Conservation (phyloP, 345 rosid genomes). For the Eutrema yunnanense region DNA sequence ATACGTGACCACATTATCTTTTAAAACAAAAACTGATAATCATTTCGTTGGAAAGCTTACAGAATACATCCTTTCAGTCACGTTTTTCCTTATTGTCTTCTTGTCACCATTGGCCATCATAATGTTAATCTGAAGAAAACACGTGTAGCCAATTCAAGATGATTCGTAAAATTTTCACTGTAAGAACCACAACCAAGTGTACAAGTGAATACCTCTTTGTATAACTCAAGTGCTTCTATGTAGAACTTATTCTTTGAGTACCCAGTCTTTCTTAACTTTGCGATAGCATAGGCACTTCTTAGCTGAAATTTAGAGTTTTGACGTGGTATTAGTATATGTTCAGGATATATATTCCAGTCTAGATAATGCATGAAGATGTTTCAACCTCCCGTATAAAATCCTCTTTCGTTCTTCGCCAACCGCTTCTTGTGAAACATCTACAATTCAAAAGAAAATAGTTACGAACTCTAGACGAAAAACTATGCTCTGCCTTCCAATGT, state of each 20-base stretch:
- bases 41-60: constrained; percentile 42
- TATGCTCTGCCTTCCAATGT: neutral
- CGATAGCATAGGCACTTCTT: constrained; percentile 79
- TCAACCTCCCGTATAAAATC: constrained; percentile 70
- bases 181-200: neutral
- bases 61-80: constrained; percentile 88
- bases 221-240: constrained; percentile 60
- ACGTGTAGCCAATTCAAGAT: constrained; percentile 4
- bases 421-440: constrained; percentile 83
- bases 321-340: neutral
- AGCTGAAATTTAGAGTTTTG: constrained; percentile 40
- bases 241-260: constrained; percentile 76
- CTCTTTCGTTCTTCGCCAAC: constrained; percentile 91
- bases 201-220: constrained; percentile 56
- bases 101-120: constrained; percentile 74
- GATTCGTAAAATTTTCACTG: neutral
- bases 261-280: constrained; percentile 81
- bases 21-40: neutral
- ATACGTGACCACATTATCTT: neutral
- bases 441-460: neutral
- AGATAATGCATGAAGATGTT: constrained; percentile 4
- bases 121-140: constrained; percentile 55
- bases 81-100: constrained; percentile 62
- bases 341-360: neutral
- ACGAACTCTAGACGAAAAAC: neutral